Evolutionary conservation across 2,329 filamentous ascomycete species (phyloP).

Genomic region (Xylaria multiplex): DNA sequence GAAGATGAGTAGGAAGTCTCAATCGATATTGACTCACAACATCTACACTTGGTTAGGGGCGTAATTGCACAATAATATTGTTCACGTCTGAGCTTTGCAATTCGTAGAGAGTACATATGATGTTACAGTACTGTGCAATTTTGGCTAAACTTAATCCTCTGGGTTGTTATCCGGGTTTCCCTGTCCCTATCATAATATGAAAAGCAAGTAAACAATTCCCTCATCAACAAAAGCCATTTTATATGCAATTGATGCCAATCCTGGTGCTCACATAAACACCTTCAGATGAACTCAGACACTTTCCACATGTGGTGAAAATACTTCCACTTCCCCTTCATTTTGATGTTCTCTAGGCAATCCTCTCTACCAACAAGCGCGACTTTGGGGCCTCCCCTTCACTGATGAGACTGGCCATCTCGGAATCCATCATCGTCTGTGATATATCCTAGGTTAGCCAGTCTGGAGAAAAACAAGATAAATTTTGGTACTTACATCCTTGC

Average conservation of each 20-base stretch:
- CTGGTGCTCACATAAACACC: not conserved
- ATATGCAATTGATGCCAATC: not conserved
- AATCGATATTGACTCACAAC: too few species aligned
- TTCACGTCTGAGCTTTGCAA: too few species aligned
- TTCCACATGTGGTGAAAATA: not conserved
- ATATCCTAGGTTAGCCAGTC: not conserved
- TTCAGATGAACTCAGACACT: not conserved
- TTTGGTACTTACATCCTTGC: slow-evolving; percentile 5
- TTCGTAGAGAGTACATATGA: too few species aligned
- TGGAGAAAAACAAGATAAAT: not conserved
- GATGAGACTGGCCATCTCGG: too few species aligned
- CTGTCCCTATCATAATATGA: not conserved
- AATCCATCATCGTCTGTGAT: too few species aligned
- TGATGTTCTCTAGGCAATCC: not conserved
- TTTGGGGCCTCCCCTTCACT: too few species aligned
- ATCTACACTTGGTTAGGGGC: too few species aligned
- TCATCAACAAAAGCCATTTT: not conserved
- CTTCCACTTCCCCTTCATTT: not conserved
- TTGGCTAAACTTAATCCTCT: not conserved
- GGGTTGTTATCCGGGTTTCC: not conserved
- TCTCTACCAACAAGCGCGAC: not conserved
- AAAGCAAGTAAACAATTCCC: not conserved
- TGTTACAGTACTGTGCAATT: not conserved
- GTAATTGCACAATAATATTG: too few species aligned
- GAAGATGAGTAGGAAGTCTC: too few species aligned